A percentile compares a stretch with the other conserved stretches of the same genome.
Evolutionary conservation across 257 asterid genomes (phyloP).

Genomic region (Vinca minor): DNA sequence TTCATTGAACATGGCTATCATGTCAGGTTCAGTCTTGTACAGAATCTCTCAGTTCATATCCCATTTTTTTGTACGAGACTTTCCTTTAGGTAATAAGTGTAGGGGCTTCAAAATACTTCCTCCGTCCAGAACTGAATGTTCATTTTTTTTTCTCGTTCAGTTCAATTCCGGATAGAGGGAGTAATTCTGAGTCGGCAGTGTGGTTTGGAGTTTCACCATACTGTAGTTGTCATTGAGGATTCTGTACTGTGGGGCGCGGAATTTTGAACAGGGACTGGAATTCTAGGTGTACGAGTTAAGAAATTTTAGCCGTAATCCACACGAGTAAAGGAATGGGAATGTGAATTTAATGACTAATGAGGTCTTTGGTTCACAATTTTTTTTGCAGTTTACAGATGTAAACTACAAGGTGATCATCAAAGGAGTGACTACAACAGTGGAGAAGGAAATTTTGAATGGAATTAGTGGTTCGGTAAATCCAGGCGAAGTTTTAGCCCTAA

Average conservation of each 20-base stretch:
- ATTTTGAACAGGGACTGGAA: not conserved
- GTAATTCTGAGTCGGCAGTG: not conserved
- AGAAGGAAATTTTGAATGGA: slow-evolving; percentile 72
- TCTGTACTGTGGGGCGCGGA: slow-evolving; percentile 9
- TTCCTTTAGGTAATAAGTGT: too few species aligned
- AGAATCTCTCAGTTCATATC: slow-evolving; percentile 48
- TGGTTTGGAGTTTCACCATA: slow-evolving; percentile 4
- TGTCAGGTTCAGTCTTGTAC: slow-evolving; percentile 96
- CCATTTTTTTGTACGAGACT: too few species aligned
- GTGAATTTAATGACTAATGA: not conserved
- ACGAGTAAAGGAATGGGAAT: not conserved
- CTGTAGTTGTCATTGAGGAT: not conserved
- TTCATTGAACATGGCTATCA: slow-evolving; percentile 45
- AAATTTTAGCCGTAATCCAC: too few species aligned
- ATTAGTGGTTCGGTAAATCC: slow-evolving; percentile 79
- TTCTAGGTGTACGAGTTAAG: too few species aligned
- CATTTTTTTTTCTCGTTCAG: too few species aligned
- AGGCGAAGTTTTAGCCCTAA: slow-evolving; percentile 85
- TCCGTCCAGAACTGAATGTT: too few species aligned
- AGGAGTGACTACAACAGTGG: slow-evolving; percentile 57
- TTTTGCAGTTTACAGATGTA: slow-evolving; percentile 75
- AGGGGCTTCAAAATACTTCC: too few species aligned
- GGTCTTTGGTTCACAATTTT: too few species aligned
- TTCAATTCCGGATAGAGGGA: slow-evolving; percentile 2
- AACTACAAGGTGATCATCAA: slow-evolving; percentile 69